Conservation (phyloP, 164 flowering plant species). For the Liquidambar formosana region DNA sequence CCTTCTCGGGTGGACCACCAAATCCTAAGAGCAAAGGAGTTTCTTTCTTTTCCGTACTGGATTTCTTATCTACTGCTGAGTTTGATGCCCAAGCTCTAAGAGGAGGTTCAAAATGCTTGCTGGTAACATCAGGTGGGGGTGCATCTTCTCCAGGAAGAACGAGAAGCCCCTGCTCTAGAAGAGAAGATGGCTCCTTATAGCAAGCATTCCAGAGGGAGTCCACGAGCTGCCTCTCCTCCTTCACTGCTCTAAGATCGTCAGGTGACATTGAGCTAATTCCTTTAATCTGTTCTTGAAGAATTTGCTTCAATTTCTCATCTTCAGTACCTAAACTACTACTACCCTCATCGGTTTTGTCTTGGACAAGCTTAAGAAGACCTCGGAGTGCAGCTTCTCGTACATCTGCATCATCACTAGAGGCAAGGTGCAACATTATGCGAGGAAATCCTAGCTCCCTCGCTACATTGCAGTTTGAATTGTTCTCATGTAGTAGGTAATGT, state of each 20-base stretch:
- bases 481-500: constrained; percentile 78
- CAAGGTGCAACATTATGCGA: constrained; percentile 80
- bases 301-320: constrained; percentile 61
- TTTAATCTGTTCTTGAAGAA: constrained; percentile 73
- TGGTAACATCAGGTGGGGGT: constrained; percentile 81
- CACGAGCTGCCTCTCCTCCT: constrained; percentile 87
- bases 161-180: constrained; percentile 74
- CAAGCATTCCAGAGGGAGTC: constrained; percentile 83
- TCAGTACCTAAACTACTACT: constrained; percentile 33
- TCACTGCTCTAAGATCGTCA: constrained; percentile 82
- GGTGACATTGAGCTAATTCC: constrained; percentile 64
- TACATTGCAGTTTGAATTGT: constrained; percentile 57
- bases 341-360: constrained; percentile 30
- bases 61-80: constrained; percentile 12
- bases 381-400: constrained; percentile 89
- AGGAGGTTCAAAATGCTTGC: constrained; percentile 77
- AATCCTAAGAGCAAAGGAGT: constrained; percentile 55
- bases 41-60: constrained; percentile 46
- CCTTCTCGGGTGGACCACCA: constrained; percentile 33
- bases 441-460: constrained; percentile 76
- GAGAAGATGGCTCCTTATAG: constrained; percentile 79
- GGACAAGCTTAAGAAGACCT: constrained; percentile 73
- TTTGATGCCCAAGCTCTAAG: constrained; percentile 66
- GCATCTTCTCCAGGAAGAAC: constrained; percentile 83
- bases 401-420: constrained; percentile 75